These are phyloP conservation scores for Acanthochlamys bracteata DNA, from an alignment of 106 monocot genomes.

Conservation along the genomic window DNA sequence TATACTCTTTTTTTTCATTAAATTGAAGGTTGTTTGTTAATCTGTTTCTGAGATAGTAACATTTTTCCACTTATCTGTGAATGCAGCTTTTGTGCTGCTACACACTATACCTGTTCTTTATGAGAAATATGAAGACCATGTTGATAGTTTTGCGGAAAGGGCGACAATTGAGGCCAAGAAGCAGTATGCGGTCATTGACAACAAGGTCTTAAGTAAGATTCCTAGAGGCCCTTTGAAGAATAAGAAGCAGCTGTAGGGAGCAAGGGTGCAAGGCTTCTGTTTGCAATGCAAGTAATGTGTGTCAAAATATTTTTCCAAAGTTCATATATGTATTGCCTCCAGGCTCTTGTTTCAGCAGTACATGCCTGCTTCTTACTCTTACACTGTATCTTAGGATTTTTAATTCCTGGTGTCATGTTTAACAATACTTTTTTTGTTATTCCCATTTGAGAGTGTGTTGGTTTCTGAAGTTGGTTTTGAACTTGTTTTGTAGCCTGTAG, in stretches of 20 bases:
- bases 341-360: too few relatives aligned
- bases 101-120: conserved; percentile 46
- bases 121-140: conserved; percentile 45
- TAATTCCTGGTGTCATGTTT: too few relatives aligned
- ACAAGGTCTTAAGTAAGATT: conserved; percentile 36
- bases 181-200: conserved; percentile 37
- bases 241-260: conserved; percentile 29
- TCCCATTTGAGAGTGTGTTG: too few relatives aligned
- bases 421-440: too few relatives aligned
- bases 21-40: not conserved
- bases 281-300: too few relatives aligned
- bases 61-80: not conserved
- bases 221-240: conserved; percentile 35
- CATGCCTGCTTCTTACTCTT: too few relatives aligned
- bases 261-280: too few relatives aligned
- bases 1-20: not conserved
- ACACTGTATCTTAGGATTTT: too few relatives aligned
- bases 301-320: too few relatives aligned
- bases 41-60: not conserved
- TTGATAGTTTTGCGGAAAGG: conserved; percentile 38
- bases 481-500: too few relatives aligned
- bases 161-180: conserved; percentile 35
- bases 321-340: too few relatives aligned
- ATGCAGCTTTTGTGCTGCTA: conserved; percentile 31
- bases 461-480: too few relatives aligned